Base-by-base conservation (phyloP, 768 basidiomycete species). In the Russula brevipes region DNA sequence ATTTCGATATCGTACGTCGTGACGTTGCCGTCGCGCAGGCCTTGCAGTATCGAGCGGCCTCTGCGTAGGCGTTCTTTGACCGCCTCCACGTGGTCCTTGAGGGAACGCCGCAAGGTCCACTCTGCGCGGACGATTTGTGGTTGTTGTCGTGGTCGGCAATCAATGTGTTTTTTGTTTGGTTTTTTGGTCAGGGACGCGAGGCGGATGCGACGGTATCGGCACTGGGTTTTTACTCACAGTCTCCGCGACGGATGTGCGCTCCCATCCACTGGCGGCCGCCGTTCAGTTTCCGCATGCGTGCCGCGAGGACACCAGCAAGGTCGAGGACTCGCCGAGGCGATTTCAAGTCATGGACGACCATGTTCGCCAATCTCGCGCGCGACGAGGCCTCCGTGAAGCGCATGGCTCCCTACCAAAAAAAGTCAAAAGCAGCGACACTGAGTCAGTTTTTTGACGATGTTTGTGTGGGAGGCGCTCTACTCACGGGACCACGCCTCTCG, bases 401-500 rank as follows among this genome's bases (percentile, higher is more conserved):
- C 54, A 68, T 44, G 2, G 54, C 45, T 9, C 65, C 67, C 67
- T 66, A 35, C 12, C 24, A 2, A 8, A 19, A 4, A 11, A 52
- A n/a, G 6, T 24, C 24, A 24, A 24, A 24, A 1, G 24, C 1
- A 24, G 24, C 24, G 24, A 24, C 24, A 24, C 24, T 24, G 24
- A 24, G 24, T 24, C 24, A 24, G 24, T 24, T 24, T 9, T 6
- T 39, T 12, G 2, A 7, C 2, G 4, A 1, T 30, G 33, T 41
- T 10, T 4, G 19, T n/a, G 39, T 30, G 4, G 9, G 73, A 50
- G 66, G 69, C 8, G 9, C 39, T 17, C 60, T 44, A 70, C 69
- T 57, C 69, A 77, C 77, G 3, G 78, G 78, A 63, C 79, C 79
- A 54, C 77, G 74, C 12, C 68, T 51, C 7, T 74, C 65, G 57